Evolutionary conservation across 768 basidiomycete genomes (phyloP).

Genomic region (Serendipita sp.): DNA sequence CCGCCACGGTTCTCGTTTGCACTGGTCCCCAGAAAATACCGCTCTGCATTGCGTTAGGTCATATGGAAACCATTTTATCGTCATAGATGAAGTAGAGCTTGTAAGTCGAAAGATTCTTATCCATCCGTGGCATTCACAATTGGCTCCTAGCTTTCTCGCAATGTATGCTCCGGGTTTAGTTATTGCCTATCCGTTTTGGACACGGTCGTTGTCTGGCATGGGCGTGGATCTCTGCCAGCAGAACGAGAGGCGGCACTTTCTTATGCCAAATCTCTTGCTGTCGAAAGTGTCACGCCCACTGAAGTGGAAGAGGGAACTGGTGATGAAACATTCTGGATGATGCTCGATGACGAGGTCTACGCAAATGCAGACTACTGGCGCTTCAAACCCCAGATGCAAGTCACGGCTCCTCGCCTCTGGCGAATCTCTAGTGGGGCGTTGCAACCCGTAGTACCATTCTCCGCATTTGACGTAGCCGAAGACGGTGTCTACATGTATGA

Average conservation of each 20-base stretch:
- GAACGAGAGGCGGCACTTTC: slow-evolving; percentile 48
- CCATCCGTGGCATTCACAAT: slow-evolving; percentile 1
- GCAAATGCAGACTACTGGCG: slow-evolving; percentile 73
- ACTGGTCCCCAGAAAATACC: slow-evolving; percentile 69
- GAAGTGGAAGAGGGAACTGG: slow-evolving; percentile 48
- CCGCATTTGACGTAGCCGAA: slow-evolving; percentile 21
- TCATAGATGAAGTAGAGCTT: slow-evolving; percentile 59
- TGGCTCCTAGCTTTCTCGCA: slow-evolving; percentile 22
- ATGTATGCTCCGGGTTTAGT: slow-evolving; percentile 73
- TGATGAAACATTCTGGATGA: slow-evolving; percentile 79
- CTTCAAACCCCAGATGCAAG: slow-evolving; percentile 38
- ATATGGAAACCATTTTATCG: slow-evolving; percentile 28
- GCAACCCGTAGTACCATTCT: slow-evolving; percentile 28
- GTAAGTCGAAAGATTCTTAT: slow-evolving; percentile 25
- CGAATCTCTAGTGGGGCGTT: slow-evolving; percentile 26
- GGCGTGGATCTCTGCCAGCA: slow-evolving; percentile 41
- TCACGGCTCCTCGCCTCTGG: slow-evolving; percentile 43
- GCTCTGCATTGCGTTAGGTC: slow-evolving; percentile 63
- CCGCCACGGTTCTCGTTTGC: slow-evolving; percentile 59
- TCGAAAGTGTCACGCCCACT: slow-evolving; percentile 23
- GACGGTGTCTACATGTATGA: slow-evolving; percentile 50
- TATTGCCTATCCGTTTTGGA: slow-evolving; percentile 60
- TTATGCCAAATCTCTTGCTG: slow-evolving; percentile 39
- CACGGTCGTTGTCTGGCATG: slow-evolving; percentile 68
- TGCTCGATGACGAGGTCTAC: slow-evolving; percentile 59